A percentile compares a stretch with the other conserved stretches of the same genome.
Evolutionary conservation across 2,329 filamentous ascomycete species (phyloP).

Genomic region (Colletotrichum cuscutae): DNA sequence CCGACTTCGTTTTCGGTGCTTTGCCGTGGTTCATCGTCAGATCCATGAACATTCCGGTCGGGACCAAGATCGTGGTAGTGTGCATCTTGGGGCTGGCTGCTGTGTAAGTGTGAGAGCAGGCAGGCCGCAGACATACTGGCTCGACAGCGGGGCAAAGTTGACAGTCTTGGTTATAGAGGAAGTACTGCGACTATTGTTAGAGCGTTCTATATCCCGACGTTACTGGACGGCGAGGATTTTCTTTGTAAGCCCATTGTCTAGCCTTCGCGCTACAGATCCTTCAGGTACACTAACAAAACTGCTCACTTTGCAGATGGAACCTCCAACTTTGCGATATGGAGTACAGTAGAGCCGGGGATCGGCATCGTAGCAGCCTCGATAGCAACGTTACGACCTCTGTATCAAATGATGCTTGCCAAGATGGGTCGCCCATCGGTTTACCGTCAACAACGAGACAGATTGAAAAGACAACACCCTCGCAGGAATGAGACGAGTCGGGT

Average conservation of each 20-base stretch:
- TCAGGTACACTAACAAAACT: not conserved
- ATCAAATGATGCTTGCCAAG: not conserved
- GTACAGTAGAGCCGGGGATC: constrained; percentile 54
- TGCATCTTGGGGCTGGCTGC: constrained; percentile 45
- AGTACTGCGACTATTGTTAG: constrained; percentile 54
- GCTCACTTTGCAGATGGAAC: constrained; percentile 42
- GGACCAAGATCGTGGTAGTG: constrained; percentile 50
- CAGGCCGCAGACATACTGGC: not conserved
- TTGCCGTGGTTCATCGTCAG: constrained; percentile 52
- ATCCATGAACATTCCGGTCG: constrained; percentile 50
- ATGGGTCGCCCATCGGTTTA: not conserved
- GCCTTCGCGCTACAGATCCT: not conserved
- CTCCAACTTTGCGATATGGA: constrained; percentile 56
- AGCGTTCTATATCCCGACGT: constrained; percentile 50
- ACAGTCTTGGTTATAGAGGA: not conserved
- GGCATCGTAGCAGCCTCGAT: constrained; percentile 50
- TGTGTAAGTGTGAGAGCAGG: constrained; percentile 35
- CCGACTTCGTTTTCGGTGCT: constrained; percentile 52
- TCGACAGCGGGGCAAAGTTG: not conserved
- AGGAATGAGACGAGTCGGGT: constrained; percentile 4
- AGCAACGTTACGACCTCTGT: constrained; percentile 51
- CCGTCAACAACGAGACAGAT: not conserved
- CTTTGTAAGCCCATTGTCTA: constrained; percentile 33
- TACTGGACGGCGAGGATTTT: constrained; percentile 51
- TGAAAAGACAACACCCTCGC: not conserved